Evolutionary conservation across 345 rosid genomes (phyloP).

Genomic region (Sapria himalayana): DNA sequence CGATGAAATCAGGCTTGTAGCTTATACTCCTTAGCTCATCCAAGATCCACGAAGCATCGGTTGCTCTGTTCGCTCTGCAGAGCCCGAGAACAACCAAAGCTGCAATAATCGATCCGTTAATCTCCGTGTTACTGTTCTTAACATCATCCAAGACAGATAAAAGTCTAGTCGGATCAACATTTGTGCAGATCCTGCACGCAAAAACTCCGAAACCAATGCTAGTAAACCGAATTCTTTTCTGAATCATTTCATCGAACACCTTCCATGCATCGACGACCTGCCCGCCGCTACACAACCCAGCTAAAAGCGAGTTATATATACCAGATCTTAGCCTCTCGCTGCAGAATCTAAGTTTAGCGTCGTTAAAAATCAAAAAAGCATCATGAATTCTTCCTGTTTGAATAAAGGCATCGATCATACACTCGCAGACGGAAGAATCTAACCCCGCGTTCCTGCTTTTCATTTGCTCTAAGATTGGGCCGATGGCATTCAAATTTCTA

Average conservation of each 20-base stretch:
- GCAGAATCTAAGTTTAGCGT: conserved; percentile 14
- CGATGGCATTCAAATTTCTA: conserved; percentile 40
- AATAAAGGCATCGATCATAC: conserved; percentile 25
- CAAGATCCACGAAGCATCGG: conserved; percentile 37
- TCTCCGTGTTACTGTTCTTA: conserved; percentile 11
- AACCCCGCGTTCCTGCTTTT: conserved; percentile 27
- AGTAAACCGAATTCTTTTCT: conserved; percentile 20
- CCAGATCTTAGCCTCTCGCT: conserved; percentile 21
- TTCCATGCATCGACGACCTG: conserved; percentile 22
- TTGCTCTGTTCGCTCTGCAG: conserved; percentile 37
- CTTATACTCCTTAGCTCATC: conserved; percentile 49
- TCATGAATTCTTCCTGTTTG: conserved; percentile 23
- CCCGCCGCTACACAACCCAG: conserved; percentile 38
- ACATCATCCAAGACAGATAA: conserved; percentile 34
- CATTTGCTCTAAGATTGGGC: conserved; percentile 34
- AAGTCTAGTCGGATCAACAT: conserved; percentile 16
- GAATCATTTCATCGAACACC: conserved; percentile 46
- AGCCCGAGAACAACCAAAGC: conserved; percentile 52
- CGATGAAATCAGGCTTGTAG: conserved; percentile 84
- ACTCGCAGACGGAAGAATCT: conserved; percentile 27
- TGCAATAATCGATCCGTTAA: conserved; percentile 59
- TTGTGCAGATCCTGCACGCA: conserved; percentile 32
- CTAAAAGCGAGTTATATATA: conserved; percentile 51
- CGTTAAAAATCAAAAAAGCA: conserved; percentile 41
- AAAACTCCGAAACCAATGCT: conserved; percentile 60